Evolutionary conservation across 306 rosid species (phyloP), one percentile per base, ranked within the genome.

Genomic region (Cucurbita argyrosperma): DNA sequence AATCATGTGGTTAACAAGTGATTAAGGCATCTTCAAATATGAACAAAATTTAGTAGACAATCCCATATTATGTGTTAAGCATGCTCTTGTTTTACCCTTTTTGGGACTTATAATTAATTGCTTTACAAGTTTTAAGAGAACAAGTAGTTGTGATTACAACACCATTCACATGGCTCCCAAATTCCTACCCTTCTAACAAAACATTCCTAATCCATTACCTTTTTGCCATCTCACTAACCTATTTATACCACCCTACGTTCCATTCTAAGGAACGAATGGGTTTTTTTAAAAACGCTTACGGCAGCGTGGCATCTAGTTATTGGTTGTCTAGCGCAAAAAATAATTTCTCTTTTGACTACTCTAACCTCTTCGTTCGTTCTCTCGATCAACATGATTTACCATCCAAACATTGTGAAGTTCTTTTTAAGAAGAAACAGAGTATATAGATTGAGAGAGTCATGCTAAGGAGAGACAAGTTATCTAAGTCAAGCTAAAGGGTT

Each of bases 1-100:
- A 65, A 10, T 18, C 14, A 46, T 79, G 86, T 88, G 88, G 88
- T 40, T 76, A 81, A 65, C 45, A 74, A 50, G 53, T 13, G 52
- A 74, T 66, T 70, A 65, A 79, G 71, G 80, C 74, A 74, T 71
- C 55, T 76, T 76, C 68, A 51, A 65, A 69, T 37, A 67, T 45
- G 56, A 70, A 71, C 63, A 47, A 53, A 50, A 58, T 6, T 61
- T 68, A 13, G 52, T 51, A 26, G 74, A 80, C 76, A 78, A 68
- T 38, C 72, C 62, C 74, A 75, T 68, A 69, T 40, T 75, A 18
- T 66, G 49, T 46, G 74, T 30, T 71, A 39, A 13, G 30, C 12
- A 21, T 80, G 54, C 47, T 56, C 14, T 47, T 21, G 12, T 21
- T 40, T 35, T 72, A 39, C 51, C 76, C 51, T 37, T 39, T 52